Evolutionary conservation across 192 early-diverging fungal species (phyloP).

Genomic region (Backusella liffmaniae): DNA sequence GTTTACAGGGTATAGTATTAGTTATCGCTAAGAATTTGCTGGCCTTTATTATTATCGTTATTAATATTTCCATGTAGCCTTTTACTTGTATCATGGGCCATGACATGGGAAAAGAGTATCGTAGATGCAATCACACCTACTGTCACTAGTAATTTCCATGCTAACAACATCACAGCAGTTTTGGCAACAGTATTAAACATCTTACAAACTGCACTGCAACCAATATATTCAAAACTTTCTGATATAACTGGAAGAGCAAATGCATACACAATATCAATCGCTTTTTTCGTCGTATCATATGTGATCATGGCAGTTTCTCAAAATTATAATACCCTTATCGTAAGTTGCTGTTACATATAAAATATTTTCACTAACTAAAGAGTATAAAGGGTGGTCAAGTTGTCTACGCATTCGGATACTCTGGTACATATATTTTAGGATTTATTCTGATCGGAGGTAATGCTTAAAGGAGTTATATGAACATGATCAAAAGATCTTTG

Average conservation of each 20-base stretch:
- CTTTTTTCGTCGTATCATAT: background rate
- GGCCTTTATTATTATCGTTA: background rate
- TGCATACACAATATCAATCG: background rate
- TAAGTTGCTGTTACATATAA: background rate
- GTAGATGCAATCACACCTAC: background rate
- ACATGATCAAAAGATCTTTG: background rate
- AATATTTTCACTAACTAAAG: background rate
- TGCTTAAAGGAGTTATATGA: background rate
- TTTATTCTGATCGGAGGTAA: constrained; percentile 16
- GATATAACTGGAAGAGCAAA: constrained; percentile 20
- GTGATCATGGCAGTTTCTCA: background rate
- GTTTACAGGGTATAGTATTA: background rate
- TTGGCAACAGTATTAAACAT: constrained; percentile 4
- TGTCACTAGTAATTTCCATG: constrained; percentile 13
- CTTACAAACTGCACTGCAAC: constrained; percentile 5
- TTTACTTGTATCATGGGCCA: constrained; percentile 8
- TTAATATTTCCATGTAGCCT: background rate
- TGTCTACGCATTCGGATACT: constrained; percentile 24
- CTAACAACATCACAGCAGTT: constrained; percentile 1
- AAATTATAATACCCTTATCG: constrained; percentile 1
- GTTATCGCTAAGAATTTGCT: background rate
- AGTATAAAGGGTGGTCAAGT: constrained; percentile 13
- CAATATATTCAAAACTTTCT: constrained; percentile 15
- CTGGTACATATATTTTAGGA: constrained; percentile 14
- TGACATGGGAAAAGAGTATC: background rate